Evolutionary conservation across 2,329 filamentous ascomycete genomes (phyloP).

Genomic region (Fusarium caatingaense): DNA sequence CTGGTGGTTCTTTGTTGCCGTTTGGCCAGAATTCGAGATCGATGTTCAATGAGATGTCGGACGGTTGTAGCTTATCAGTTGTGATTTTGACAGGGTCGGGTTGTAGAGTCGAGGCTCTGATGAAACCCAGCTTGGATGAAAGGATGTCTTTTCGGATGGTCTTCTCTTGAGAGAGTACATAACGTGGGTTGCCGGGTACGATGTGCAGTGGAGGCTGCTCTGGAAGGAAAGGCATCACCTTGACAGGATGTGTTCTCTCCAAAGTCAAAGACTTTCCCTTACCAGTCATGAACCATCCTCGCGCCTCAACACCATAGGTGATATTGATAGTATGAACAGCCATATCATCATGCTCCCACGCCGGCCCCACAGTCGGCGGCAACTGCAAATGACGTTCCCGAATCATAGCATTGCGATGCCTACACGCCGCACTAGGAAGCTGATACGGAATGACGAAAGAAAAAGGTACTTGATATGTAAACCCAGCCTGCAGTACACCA

Average conservation of each 20-base stretch:
- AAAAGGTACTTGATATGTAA: conserved; percentile 28
- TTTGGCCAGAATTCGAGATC: conserved; percentile 36
- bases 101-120: conserved; percentile 20
- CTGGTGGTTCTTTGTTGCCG: conserved; percentile 18
- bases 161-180: conserved; percentile 27
- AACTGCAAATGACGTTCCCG: conserved; percentile 29
- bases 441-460: conserved; percentile 38
- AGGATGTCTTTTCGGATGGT: conserved; percentile 31
- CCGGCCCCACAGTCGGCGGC: conserved; percentile 34
- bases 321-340: conserved; percentile 26
- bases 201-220: conserved; percentile 36
- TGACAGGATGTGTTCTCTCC: conserved; percentile 18
- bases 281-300: neutral
- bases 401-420: conserved; percentile 8
- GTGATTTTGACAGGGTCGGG: conserved; percentile 32
- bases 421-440: conserved; percentile 31
- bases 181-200: conserved; percentile 10
- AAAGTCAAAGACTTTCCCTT: neutral
- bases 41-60: conserved; percentile 7
- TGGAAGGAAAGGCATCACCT: conserved; percentile 30
- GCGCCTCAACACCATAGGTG: conserved; percentile 23
- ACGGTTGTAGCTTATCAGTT: conserved; percentile 23
- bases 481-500: conserved; percentile 12
- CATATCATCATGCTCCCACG: conserved; percentile 37
- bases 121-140: conserved; percentile 20